These are phyloP conservation scores for Umbellularia californica DNA, from an alignment of 164 flowering plant species.

Conservation along the genomic window DNA sequence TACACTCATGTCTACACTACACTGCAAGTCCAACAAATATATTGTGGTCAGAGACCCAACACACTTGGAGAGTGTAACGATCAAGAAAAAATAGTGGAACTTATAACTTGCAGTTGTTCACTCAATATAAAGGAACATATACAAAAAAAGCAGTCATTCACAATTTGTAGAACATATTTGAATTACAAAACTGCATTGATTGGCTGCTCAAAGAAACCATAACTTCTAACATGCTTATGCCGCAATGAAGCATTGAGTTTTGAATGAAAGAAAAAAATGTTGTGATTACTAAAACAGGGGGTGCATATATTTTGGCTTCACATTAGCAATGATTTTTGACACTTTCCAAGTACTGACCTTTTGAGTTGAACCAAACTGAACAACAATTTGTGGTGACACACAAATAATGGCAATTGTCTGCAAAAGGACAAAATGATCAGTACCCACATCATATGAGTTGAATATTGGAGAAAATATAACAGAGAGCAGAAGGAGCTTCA, in stretches of 20 bases:
- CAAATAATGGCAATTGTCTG: slow-evolving; percentile 77
- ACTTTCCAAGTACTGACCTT: slow-evolving; percentile 45
- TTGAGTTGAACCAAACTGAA: slow-evolving; percentile 73
- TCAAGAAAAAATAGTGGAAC: no score
- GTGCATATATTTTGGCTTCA: neutral
- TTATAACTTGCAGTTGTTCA: no score
- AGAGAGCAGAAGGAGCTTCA: no score
- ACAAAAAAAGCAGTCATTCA: neutral
- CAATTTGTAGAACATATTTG: neutral
- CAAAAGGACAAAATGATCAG: slow-evolving; percentile 21
- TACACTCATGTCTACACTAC: no score
- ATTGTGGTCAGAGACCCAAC: no score
- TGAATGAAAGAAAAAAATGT: no score
- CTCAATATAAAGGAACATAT: no score
- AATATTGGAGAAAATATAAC: no score
- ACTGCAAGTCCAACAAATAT: no score
- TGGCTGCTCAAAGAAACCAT: neutral
- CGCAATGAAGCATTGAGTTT: neutral
- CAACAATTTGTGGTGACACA: slow-evolving; percentile 55
- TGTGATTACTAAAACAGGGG: neutral
- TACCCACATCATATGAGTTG: neutral
- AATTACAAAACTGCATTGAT: neutral
- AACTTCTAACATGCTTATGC: neutral
- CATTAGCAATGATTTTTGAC: neutral
- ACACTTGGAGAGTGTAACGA: no score